Conservation (phyloP, 306 rosid genomes). For the Medicago arabica region DNA sequence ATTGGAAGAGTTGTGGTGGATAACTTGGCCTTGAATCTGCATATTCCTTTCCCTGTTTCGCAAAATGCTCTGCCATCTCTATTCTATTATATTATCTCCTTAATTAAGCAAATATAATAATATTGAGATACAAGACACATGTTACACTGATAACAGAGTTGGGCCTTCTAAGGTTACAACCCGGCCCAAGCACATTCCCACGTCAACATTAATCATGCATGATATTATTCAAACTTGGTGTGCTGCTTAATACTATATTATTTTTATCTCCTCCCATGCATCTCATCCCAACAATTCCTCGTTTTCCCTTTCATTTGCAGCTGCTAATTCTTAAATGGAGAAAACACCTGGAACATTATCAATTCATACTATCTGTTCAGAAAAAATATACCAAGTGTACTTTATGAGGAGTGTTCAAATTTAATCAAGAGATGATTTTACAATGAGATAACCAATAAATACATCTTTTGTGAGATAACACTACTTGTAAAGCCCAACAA, state of each 20-base stretch:
- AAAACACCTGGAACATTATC: neutral
- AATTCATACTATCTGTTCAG: neutral
- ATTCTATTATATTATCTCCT: no score
- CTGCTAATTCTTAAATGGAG: neutral
- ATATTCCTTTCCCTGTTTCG: constrained; percentile 69
- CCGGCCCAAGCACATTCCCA: no score
- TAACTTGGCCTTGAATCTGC: constrained; percentile 65
- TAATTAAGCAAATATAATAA: no score
- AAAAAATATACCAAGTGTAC: neutral
- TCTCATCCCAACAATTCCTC: neutral
- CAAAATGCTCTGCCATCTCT: constrained; percentile 47
- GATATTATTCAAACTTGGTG: no score
- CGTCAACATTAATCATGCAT: no score
- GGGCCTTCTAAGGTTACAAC: no score
- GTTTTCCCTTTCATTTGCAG: neutral
- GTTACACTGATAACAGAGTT: no score
- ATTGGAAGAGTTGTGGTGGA: constrained; percentile 62
- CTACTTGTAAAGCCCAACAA: neutral
- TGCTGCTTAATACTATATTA: neutral
- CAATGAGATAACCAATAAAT: constrained; percentile 15
- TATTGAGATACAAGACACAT: neutral
- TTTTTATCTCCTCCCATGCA: neutral
- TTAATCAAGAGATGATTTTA: neutral
- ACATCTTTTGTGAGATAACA: neutral
- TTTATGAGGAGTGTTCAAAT: neutral